These are phyloP conservation scores for Elsinoe ampelina DNA, from an alignment of 2,329 filamentous ascomycete genomes.

Conservation along the genomic window DNA sequence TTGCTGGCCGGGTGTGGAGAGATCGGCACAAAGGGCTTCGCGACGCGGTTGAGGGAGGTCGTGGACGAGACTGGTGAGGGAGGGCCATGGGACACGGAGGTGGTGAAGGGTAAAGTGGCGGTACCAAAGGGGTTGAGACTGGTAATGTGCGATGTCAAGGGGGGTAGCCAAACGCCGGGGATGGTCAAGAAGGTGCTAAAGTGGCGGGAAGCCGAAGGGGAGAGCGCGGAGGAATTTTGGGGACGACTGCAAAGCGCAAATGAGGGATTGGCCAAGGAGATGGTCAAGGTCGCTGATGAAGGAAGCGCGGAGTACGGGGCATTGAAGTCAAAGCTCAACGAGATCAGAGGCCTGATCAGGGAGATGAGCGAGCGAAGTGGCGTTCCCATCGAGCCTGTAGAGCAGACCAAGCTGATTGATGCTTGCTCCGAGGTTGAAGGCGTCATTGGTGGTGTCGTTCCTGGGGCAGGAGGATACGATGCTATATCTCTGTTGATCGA, in stretches of 20 bases:
- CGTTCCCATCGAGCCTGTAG: constrained; percentile 80
- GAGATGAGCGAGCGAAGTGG: constrained; percentile 64
- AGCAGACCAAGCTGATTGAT: constrained; percentile 78
- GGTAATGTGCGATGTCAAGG: constrained; percentile 93
- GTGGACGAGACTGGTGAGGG: constrained; percentile 50
- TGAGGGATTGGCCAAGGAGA: constrained; percentile 55
- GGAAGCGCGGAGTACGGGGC: constrained; percentile 43
- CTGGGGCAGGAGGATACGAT: constrained; percentile 89
- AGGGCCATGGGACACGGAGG: constrained; percentile 67
- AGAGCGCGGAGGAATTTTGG: constrained; percentile 64
- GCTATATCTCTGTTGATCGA: constrained; percentile 72
- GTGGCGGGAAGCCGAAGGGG: constrained; percentile 61
- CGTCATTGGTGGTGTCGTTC: constrained; percentile 84
- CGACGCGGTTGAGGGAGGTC: constrained; percentile 51
- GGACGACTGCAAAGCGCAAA: constrained; percentile 64
- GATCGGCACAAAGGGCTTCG: constrained; percentile 58
- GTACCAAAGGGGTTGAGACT: constrained; percentile 67
- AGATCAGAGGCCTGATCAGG: constrained; percentile 54
- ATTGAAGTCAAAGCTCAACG: constrained; percentile 43
- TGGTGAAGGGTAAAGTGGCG: constrained; percentile 58
- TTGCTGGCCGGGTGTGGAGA: constrained; percentile 61
- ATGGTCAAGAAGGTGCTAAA: constrained; percentile 90
- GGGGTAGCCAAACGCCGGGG: constrained; percentile 81
- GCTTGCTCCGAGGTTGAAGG: constrained; percentile 61
- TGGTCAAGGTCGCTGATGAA: constrained; percentile 45